phyloP scores from a whole-genome alignment of 1,284 basidiomycete genomes.

The Mycosarcoma mackinlayi region DNA sequence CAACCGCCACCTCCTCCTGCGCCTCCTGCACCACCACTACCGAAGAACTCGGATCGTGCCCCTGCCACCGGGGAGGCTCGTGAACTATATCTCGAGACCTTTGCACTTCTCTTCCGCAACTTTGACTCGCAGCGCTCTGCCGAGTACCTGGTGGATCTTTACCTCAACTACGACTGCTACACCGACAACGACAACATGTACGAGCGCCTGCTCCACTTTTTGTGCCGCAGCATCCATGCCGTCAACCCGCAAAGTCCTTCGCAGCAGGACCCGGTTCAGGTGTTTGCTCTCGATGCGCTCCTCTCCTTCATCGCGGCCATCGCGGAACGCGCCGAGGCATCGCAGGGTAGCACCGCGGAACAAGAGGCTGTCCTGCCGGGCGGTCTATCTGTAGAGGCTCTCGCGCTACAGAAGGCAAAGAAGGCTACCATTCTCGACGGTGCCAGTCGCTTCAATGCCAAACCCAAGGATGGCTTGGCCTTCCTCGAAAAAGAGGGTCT shows the following conservation, averaged over 20 bases:
- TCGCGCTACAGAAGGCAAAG: slow-evolving; percentile 80
- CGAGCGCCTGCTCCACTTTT: slow-evolving; percentile 87
- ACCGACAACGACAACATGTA: slow-evolving; percentile 96
- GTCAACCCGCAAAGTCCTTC: slow-evolving; percentile 81
- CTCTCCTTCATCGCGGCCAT: slow-evolving; percentile 88
- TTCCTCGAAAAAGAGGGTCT: slow-evolving; percentile 74
- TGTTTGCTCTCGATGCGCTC: slow-evolving; percentile 88
- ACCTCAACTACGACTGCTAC: slow-evolving; percentile 96
- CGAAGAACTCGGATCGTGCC: slow-evolving; percentile 75
- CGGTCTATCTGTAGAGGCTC: slow-evolving; percentile 71
- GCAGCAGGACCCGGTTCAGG: slow-evolving; percentile 80
- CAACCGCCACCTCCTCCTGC: slow-evolving; percentile 72
- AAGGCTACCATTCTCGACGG: slow-evolving; percentile 89
- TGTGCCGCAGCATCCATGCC: slow-evolving; percentile 71
- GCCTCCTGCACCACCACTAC: slow-evolving; percentile 72
- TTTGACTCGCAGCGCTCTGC: slow-evolving; percentile 67
- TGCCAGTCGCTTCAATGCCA: slow-evolving; percentile 89
- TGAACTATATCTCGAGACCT: slow-evolving; percentile 88
- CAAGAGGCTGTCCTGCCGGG: slow-evolving; percentile 51
- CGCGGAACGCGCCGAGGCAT: slow-evolving; percentile 81
- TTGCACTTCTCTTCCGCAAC: slow-evolving; percentile 78
- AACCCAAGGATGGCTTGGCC: slow-evolving; percentile 91
- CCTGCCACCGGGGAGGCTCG: slow-evolving; percentile 78
- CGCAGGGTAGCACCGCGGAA: slow-evolving; percentile 10
- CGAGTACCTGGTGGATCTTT: slow-evolving; percentile 94